Base-by-base conservation (phyloP, 371 early-diverging fungal species). In the Mortierella sp. region DNA sequence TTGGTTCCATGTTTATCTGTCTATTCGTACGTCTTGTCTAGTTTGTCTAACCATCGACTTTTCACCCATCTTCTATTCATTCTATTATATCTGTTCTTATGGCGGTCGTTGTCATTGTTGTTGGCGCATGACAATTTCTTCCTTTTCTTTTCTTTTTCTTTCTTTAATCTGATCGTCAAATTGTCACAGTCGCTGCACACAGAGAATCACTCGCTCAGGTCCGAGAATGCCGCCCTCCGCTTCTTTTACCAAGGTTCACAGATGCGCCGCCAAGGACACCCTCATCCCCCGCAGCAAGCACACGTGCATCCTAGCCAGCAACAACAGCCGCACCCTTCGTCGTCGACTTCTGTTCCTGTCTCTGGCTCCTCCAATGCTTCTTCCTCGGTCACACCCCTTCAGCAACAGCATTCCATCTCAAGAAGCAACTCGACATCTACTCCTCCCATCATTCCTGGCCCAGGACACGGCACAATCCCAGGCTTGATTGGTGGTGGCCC, bases 171-270 rank as follows among this genome's bases (percentile, higher is more conserved):
- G 34, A 55, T 47, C 44, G 60, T 10, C 34, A 13, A 44, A 24
- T 19, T 57, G 44, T 58, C 19, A 38, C 47, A 85, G 86, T 74
- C 80, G 14, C 77, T 85, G 45, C 86, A 85, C 42, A 76, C 80
- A 2, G 86, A 85, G 70, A 85, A 85, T 55, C 86, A 85, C 44
- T 81, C 82, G 7, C 58, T 85, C 34, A 74, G 82, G 1, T 85
- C 86, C 9, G 86, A 85, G 50, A 85, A 85, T 70, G 86, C 86
- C 13, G 86, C 86, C 19, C 79, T 85, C 24, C 86, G 86, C n/a
- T 86, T 86, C 80, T 86, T 86, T 50, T 86, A 86, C 60, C 86
- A 86, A 44, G 86, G 86, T 10, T 79, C 86, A 0, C 86, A 82
- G 77, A 71, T 72, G 74, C 82, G 82, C 14, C 82, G 86, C 28